phyloP scores from a whole-genome alignment of 306 rosid species.

The Begonia loranthoides region DNA sequence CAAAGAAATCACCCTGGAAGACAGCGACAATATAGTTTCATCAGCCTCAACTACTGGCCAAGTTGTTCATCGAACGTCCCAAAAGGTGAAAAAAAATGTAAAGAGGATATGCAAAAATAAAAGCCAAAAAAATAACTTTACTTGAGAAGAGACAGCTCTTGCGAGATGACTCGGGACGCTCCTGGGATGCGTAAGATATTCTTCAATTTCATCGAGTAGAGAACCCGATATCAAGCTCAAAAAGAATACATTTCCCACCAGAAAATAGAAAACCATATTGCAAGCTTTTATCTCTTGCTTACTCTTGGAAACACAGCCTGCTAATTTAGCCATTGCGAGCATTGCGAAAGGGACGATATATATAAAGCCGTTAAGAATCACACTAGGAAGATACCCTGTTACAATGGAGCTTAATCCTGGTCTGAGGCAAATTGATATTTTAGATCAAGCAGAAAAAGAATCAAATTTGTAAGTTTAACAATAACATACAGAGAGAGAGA shows the following conservation, averaged over 20 bases:
- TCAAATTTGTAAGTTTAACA: too few relatives aligned
- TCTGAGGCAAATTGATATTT: conserved; percentile 24
- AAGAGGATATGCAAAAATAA: background rate
- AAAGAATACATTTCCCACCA: conserved; percentile 84
- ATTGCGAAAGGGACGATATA: conserved; percentile 74
- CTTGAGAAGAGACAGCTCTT: conserved; percentile 68
- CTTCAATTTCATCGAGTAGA: conserved; percentile 65
- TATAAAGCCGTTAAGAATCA: conserved; percentile 60
- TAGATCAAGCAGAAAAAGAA: conserved; percentile 6
- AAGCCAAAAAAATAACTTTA: conserved; percentile 24
- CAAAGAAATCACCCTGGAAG: conserved; percentile 85
- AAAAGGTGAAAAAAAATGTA: background rate
- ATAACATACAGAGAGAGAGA: conserved; percentile 12
- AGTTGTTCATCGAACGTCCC: too few relatives aligned
- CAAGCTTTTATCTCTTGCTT: conserved; percentile 87
- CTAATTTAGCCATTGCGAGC: conserved; percentile 70
- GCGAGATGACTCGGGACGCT: conserved; percentile 64
- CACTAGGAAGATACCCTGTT: conserved; percentile 90
- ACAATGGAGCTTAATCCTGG: conserved; percentile 83
- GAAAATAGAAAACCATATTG: conserved; percentile 89
- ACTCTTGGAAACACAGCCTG: conserved; percentile 75
- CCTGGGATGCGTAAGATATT: conserved; percentile 51
- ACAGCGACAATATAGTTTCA: background rate
- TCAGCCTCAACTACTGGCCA: too few relatives aligned
- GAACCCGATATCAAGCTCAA: conserved; percentile 83